These are phyloP conservation scores for Ceratobasidium sp. DNA, from an alignment of 1,284 basidiomycete genomes.

Conservation along the genomic window DNA sequence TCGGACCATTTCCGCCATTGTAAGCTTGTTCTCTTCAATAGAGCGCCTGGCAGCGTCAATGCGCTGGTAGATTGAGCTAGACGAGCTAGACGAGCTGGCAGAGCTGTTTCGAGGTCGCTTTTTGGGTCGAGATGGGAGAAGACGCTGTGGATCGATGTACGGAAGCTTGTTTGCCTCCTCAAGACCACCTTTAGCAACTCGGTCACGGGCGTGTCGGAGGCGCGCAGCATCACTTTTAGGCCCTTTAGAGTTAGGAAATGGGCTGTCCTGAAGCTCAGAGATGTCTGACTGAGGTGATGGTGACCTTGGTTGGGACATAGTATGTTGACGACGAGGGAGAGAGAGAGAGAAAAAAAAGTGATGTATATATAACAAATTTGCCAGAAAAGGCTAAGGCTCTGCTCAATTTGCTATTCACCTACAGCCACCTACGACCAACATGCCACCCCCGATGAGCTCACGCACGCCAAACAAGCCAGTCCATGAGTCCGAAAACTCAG, in stretches of 20 bases:
- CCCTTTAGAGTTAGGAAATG: slow-evolving; percentile 18
- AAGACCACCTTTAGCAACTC: neutral
- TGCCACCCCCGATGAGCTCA: neutral
- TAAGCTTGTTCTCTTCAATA: neutral
- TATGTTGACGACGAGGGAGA: neutral
- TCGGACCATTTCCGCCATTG: neutral
- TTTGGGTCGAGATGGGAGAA: neutral
- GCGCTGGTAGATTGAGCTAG: neutral
- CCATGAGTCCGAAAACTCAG: neutral
- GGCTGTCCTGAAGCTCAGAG: slow-evolving; percentile 5
- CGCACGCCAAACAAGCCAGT: too few species aligned
- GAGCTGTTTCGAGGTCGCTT: neutral
- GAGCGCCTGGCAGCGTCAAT: neutral
- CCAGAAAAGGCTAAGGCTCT: slow-evolving; percentile 1
- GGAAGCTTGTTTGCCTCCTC: neutral
- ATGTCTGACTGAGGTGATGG: neutral
- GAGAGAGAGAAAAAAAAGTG: neutral
- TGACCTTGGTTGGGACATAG: neutral
- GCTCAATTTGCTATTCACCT: neutral
- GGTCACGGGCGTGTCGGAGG: neutral
- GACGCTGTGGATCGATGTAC: neutral
- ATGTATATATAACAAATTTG: slow-evolving; percentile 17
- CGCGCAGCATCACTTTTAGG: slow-evolving; percentile 4
- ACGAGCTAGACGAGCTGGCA: neutral
- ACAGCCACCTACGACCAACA: neutral